A percentile compares a stretch with the other conserved stretches of the same genome.
Evolutionary conservation across 345 rosid genomes (phyloP).

Genomic region (Gossypium rotundifolium): DNA sequence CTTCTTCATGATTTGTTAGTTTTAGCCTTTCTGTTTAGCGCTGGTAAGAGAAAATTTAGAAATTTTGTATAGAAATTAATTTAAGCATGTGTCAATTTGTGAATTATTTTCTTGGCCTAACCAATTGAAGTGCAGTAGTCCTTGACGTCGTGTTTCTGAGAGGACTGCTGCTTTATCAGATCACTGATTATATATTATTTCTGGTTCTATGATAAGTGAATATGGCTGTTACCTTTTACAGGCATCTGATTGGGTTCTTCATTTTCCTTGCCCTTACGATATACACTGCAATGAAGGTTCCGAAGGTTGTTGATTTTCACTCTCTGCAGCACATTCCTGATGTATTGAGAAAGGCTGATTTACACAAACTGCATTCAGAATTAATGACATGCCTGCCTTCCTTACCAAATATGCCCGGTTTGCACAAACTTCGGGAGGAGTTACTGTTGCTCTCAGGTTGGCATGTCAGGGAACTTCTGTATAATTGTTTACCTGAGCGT

Average conservation of each 20-base stretch:
- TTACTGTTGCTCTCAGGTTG: conserved; percentile 29
- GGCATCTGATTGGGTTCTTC: conserved; percentile 99
- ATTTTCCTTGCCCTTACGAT: conserved; percentile 81
- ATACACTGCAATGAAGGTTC: conserved; percentile 78
- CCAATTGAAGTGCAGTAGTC: neutral
- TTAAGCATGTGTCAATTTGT: neutral
- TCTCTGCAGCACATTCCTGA: conserved; percentile 67
- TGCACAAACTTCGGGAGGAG: conserved; percentile 40
- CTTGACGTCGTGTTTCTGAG: neutral
- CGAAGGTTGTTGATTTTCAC: conserved; percentile 74
- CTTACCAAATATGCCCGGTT: conserved; percentile 49
- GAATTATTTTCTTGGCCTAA: neutral
- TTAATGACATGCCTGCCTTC: conserved; percentile 68
- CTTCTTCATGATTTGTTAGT: neutral
- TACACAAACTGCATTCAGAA: conserved; percentile 59
- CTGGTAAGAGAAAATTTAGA: neutral
- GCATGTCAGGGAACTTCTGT: conserved; percentile 73
- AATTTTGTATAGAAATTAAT: neutral
- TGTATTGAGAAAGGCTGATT: conserved; percentile 58
- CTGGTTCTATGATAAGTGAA: neutral
- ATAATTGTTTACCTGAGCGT: conserved; percentile 84
- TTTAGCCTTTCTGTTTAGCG: conserved; percentile 1
- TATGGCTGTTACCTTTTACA: conserved; percentile 27
- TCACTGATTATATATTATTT: neutral
- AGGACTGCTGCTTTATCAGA: neutral